Evolutionary conservation across 2,329 filamentous ascomycete species (phyloP).

Genomic region (Talaromyces atroroseus): DNA sequence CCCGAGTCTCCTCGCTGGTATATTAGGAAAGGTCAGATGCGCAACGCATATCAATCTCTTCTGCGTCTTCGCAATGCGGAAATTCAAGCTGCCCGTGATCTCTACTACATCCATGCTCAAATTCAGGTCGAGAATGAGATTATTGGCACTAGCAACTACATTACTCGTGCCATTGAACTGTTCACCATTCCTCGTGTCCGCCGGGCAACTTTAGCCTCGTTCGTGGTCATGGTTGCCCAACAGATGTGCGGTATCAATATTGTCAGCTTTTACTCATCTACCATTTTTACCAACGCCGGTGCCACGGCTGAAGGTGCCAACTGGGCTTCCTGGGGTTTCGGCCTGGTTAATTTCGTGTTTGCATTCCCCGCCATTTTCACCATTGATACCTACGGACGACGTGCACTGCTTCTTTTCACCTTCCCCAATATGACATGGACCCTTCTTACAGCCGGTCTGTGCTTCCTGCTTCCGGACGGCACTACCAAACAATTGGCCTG

Average conservation of each 20-base stretch:
- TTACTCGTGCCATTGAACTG: conserved; percentile 53
- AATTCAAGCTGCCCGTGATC: conserved; percentile 57
- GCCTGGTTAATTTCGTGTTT: conserved; percentile 60
- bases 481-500: conserved; percentile 46
- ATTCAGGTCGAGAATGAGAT: conserved; percentile 43
- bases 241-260: conserved; percentile 70
- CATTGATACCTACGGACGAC: conserved; percentile 62
- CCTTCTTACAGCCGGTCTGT: conserved; percentile 58
- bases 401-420: conserved; percentile 58
- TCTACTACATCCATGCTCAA: conserved; percentile 56
- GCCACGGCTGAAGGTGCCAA: conserved; percentile 52
- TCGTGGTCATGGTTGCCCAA: conserved; percentile 73
- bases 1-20: conserved; percentile 63
- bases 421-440: conserved; percentile 65
- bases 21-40: conserved; percentile 58
- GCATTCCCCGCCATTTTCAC: conserved; percentile 62
- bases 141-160: conserved; percentile 49
- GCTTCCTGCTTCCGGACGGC: conserved; percentile 46
- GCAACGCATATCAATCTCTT: conserved; percentile 56
- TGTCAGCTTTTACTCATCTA: conserved; percentile 69
- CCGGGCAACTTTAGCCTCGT: conserved; percentile 67
- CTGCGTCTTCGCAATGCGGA: conserved; percentile 53
- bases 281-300: conserved; percentile 51
- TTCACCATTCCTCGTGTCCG: conserved; percentile 46
- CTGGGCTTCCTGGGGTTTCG: conserved; percentile 60